Evolutionary conservation across 2,329 filamentous ascomycete species (phyloP), one percentile per base, ranked within the genome.

Genomic region (Furcasterigmium furcatum): DNA sequence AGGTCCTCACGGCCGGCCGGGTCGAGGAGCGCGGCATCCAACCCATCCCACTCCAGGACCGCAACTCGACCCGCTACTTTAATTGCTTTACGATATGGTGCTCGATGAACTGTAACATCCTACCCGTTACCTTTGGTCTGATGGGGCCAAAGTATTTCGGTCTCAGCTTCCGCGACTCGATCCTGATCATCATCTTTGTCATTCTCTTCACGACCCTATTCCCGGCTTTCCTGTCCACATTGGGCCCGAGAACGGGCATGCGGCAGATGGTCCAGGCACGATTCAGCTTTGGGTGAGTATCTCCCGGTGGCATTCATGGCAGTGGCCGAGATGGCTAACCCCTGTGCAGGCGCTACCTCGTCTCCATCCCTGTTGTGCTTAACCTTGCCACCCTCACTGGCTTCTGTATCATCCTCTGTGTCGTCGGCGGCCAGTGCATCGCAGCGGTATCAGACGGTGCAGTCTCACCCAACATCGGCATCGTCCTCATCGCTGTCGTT

Each of bases 221-320:
- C 1, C 76, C 80, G 1, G 80, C 77, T 4, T 82, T 77, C 53
- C 64, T 85, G 21, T 73, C 73, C 35, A 81, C 76, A 0, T 62
- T 82, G 42, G 80, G 81, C 0, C 78, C 81, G 4, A 77, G 76
- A 60, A 84, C 80, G 9, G 82, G 81, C 35, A 76, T 85, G 72
- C 72, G 82, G 14, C 81, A 85, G 60, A 82, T 85, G 72, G 74
- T 85, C 8, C 79, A 82, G 52, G 81, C 82, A 4, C 70, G 82
- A 19, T 85, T 77, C 59, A 77, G 75, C 34, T 86, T 83, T 57
- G 80, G 79, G 68, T 77, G 62, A 44, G 63, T 46, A n/a, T n/a
- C 18, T 18, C n/a, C 29, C n/a, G 30, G 24, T 10, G n/a, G 12
- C 22, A 30, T 25, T 16, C 14, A 32, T 19, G n/a, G 30, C 18